Base-by-base conservation (phyloP, 495 filamentous ascomycete genomes). In the Aspergillus diversus region DNA sequence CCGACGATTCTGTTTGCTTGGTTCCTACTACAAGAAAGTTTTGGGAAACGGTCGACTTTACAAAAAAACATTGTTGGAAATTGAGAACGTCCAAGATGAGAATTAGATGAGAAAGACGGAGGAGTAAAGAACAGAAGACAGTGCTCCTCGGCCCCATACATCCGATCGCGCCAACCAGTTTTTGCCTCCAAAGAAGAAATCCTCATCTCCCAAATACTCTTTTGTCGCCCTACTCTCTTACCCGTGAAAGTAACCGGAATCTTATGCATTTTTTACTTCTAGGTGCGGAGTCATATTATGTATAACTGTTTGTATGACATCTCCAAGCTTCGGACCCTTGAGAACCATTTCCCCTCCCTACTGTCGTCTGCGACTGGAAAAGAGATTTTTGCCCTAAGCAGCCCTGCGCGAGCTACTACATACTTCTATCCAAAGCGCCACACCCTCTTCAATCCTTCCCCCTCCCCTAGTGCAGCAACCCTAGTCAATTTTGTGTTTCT, bases 251-350 rank as follows among this genome's bases (percentile, higher is more conserved):
- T 5, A 32, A 50, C 33, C 47, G 34, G 55, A 64, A 64, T 73
- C 76, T 79, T 71, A 79, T 75, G 67, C 57, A 12, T 60, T 60
- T 65, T 57, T 67, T 32, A 63, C 63, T 71, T 63, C 34, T 77
- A 85, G 87, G 87, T 90, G 86, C 71, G 72, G 81, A 59, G 83
- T 92, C 67, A 89, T 92, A 63, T 73, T 91, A 33, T 82, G 84
- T 63, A 85, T 93, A 65, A 93, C 89, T 55, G 75, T 85, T 63
- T 81, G 72, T 84, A 80, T 59, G 80, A 67, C 70, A 1, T 34
- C 66, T 69, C 64, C 5, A 11, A 52, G 51, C 52, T 16, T 55
- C 17, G 16, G n/a, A 37, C 59, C 56, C 49, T 33, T 27, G 21
- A 27, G 46, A 27, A 33, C 42, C 60, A 33, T 21, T 21, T 7